Conservation (phyloP, 1,139 yeast species). For the Yamadazyma spencermartinsiae region DNA sequence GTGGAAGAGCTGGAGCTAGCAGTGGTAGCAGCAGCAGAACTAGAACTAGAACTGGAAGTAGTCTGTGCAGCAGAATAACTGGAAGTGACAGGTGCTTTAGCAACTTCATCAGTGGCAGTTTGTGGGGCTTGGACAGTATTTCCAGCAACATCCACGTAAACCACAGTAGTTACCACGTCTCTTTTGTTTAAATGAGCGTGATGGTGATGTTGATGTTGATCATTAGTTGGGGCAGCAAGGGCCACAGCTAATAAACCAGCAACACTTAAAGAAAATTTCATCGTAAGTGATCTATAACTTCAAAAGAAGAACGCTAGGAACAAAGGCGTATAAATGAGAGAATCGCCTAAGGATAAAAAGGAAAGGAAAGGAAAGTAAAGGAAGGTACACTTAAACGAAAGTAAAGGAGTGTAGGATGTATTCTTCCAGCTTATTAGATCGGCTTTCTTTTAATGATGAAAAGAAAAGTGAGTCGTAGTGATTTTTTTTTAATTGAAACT, state of each 20-base stretch:
- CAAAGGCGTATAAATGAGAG: no score
- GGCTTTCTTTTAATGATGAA: neutral
- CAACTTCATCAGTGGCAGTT: constrained; percentile 10
- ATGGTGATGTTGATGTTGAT: constrained; percentile 36
- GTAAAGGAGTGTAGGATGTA: no score
- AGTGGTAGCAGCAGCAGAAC: constrained; percentile 29
- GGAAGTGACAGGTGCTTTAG: constrained; percentile 7
- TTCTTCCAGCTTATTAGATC: no score
- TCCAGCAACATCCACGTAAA: constrained; percentile 42
- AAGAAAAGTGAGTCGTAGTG: neutral
- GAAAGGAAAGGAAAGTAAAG: neutral
- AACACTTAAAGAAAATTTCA: constrained; percentile 33
- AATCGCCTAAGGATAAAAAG: neutral
- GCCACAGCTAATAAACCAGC: constrained; percentile 43
- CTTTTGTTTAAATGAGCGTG: constrained; percentile 38
- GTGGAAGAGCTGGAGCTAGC: constrained; percentile 18
- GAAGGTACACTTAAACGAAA: no score
- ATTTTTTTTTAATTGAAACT: neutral
- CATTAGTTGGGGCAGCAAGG: constrained; percentile 48
- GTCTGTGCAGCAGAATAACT: constrained; percentile 7
- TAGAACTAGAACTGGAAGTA: constrained; percentile 18
- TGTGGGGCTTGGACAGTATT: constrained; percentile 21
- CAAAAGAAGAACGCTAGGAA: no score
- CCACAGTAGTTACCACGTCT: constrained; percentile 39
- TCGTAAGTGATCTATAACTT: constrained; percentile 13